Conservation (phyloP, 2,329 filamentous ascomycete genomes). For the Furcasterigmium sp. region DNA sequence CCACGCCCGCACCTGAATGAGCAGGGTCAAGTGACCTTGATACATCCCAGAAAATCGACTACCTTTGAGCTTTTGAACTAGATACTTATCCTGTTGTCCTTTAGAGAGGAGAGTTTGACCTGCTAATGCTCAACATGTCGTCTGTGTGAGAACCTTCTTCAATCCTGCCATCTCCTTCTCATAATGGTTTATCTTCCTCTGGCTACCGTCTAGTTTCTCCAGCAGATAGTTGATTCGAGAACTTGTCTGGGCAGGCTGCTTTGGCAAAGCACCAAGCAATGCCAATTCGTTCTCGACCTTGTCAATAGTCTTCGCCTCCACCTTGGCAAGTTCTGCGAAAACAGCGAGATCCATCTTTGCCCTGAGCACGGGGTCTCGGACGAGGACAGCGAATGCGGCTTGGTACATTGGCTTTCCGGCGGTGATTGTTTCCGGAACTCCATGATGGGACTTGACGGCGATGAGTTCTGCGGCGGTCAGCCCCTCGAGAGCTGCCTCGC, state of each 20-base stretch:
- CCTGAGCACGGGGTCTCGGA: conserved; percentile 65
- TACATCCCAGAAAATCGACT: too few relatives aligned
- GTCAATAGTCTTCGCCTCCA: conserved; percentile 69
- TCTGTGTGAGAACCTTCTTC: conserved; percentile 60
- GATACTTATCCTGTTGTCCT: too few relatives aligned
- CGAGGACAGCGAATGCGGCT: conserved; percentile 71
- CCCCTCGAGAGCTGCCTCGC: conserved; percentile 71
- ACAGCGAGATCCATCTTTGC: conserved; percentile 70
- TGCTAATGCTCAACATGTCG: neutral
- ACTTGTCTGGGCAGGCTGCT: conserved; percentile 62
- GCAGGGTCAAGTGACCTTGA: neutral
- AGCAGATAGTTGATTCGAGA: conserved; percentile 68
- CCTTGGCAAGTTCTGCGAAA: conserved; percentile 61
- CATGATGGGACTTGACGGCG: conserved; percentile 64
- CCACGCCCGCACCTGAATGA: too few relatives aligned
- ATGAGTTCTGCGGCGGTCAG: conserved; percentile 86
- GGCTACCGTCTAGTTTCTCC: conserved; percentile 65
- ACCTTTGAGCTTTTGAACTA: too few relatives aligned
- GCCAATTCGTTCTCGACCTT: conserved; percentile 75
- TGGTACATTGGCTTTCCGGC: conserved; percentile 84
- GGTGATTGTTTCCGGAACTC: conserved; percentile 71
- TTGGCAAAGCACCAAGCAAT: conserved; percentile 64
- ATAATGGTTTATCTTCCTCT: conserved; percentile 67
- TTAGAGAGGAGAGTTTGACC: too few relatives aligned
- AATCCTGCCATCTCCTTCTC: conserved; percentile 66